A percentile compares a stretch with the other conserved stretches of the same genome.
Evolutionary conservation across 805 yeast species (phyloP).

Genomic region (Lachancea quebecensis): DNA sequence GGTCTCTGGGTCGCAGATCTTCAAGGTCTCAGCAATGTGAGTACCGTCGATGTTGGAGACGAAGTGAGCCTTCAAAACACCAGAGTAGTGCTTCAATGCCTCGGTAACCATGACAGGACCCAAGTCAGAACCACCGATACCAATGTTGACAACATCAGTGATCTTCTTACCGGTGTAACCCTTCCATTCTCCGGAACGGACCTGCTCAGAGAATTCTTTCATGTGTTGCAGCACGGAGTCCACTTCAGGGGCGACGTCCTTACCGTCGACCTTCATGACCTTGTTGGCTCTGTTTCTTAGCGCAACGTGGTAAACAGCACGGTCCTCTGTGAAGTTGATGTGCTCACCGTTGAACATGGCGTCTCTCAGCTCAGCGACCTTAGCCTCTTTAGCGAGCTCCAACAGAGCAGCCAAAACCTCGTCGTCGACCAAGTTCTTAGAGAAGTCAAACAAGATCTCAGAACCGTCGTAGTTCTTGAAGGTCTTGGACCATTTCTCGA

Average conservation of each 20-base stretch:
- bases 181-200: constrained; percentile 91
- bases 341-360: constrained; percentile 88
- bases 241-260: constrained; percentile 85
- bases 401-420: constrained; percentile 63
- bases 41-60: constrained; percentile 99
- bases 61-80: constrained; percentile 75
- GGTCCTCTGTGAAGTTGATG: constrained; percentile 91
- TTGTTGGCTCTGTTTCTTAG: constrained; percentile 85
- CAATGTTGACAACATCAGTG: constrained; percentile 92
- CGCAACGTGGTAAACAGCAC: constrained; percentile 97
- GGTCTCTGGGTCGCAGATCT: constrained; percentile 75
- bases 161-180: constrained; percentile 95
- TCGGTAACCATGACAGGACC: constrained; percentile 99
- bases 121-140: constrained; percentile 97
- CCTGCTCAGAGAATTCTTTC: constrained; percentile 87
- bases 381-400: constrained; percentile 83
- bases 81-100: constrained; percentile 85
- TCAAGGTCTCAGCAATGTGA: constrained; percentile 85
- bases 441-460: constrained; percentile 86
- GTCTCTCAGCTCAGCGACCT: constrained; percentile 80
- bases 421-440: constrained; percentile 88
- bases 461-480: constrained; percentile 83
- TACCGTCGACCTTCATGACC: constrained; percentile 84
- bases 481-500: constrained; percentile 65
- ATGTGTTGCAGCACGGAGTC: constrained; percentile 88